Evolutionary conservation across 2,329 filamentous ascomycete species (phyloP), one percentile per base, ranked within the genome.

Genomic region (Lachnellula subtilissima): DNA sequence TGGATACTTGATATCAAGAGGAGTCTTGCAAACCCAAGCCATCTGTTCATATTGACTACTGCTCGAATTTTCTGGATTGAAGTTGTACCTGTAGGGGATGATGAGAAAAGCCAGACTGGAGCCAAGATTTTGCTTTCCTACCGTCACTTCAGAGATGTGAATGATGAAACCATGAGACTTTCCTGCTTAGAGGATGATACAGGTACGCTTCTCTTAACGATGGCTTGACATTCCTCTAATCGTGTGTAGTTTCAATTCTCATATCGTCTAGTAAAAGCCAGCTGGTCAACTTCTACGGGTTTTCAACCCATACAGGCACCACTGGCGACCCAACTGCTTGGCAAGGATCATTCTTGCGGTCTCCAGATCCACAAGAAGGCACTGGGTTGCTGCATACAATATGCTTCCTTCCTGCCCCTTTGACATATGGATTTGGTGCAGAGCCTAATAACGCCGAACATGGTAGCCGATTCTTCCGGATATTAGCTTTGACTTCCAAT

Each of bases 1-100:
- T 78, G 78, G 78, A 79, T 90, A 48, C 67, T 90, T 55, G 80
- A 87, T 64, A 65, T 85, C 1, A 75, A 76, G 59, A 63, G 70
- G 8, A 80, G 80, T 55, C 76, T 77, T 1, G 64, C 69, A 2
- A 72, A 78, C 52, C 70, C 73, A 5, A 72, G 74, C 25, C 76
- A 81, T n/a, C 64, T 84, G 1, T 81, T 85, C 55, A 71, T 88
- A 9, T 71, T 89, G 46, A 89, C 68, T 12, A 66, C 59, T 11
- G 60, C 60, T 46, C 67, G 62, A 35, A 56, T 71, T 8, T 67
- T 69, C 48, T 70, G 67, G 66, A 49, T 71, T 8, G 57, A 69
- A 48, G 48, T 70, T 11, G 57, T 53, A 32, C 57, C 67, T 6
- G 53, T 48, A 35, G 59, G 59, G 14, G 62, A 64, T 17, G 53